Evolutionary conservation across 2,329 filamentous ascomycete species (phyloP).

Genomic region (Paracoccidioides lutzii): DNA sequence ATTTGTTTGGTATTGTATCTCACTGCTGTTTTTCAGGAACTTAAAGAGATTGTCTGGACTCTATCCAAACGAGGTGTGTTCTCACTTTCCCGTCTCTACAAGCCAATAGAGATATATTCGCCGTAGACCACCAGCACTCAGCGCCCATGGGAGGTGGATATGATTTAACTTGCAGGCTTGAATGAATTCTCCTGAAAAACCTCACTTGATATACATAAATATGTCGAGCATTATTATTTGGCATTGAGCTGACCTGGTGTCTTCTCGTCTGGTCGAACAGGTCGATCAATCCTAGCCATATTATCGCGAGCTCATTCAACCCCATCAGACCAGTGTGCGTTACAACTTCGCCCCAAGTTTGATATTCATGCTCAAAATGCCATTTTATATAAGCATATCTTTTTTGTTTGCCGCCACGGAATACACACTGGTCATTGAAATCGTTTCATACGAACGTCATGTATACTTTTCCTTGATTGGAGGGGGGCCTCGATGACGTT

Average conservation of each 20-base stretch:
- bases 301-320: conserved; percentile 86
- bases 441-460: no score
- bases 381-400: no score
- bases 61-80: conserved; percentile 60
- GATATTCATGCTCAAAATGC: background rate
- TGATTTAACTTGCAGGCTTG: background rate
- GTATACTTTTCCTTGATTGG: no score
- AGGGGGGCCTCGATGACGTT: no score
- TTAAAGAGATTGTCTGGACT: conserved; percentile 66
- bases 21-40: conserved; percentile 39
- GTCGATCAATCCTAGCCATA: conserved; percentile 65
- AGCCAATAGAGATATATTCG: no score
- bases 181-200: background rate
- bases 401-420: no score
- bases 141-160: no score
- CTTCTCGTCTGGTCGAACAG: conserved; percentile 24
- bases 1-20: conserved; percentile 1
- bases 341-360: background rate
- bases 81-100: no score
- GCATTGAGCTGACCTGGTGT: background rate
- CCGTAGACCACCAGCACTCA: no score
- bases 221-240: background rate
- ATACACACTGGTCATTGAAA: no score
- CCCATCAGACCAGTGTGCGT: conserved; percentile 49
- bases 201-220: background rate